Evolutionary conservation across 2,329 filamentous ascomycete genomes (phyloP), one percentile per base, ranked within the genome.

Genomic region (Alternaria arbusti): DNA sequence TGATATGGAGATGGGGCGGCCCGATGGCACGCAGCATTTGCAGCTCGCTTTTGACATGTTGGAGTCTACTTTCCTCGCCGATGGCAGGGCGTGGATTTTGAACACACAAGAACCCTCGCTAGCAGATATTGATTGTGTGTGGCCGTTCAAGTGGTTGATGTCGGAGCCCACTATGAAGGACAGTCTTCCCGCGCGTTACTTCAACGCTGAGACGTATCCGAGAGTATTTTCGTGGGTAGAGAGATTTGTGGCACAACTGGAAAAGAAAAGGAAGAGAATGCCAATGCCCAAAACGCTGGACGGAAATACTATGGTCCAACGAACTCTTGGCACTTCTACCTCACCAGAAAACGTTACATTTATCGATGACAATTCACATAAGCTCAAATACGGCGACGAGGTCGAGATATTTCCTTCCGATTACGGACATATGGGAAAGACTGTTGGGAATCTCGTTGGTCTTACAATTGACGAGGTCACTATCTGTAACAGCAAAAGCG

Each of bases 91-190:
- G 4, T 93, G 90, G 90, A 79, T 93, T 9, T 78, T 90, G 12
- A 83, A 81, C 11, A 86, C 84, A 1, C 72, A 83, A 3, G 76
- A 77, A 17, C 87, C 88, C 2, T 84, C 82, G 1, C 76, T 92
- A 65, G 89, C 87, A 5, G 91, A 94, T 75, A 88, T 93, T 63
- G 88, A 93, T 79, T 88, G 83, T 79, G 80, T 90, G 12, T 92
- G 88, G 89, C 84, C 86, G 0, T 85, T 93, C 67, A 85, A 90
- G 76, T 93, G 91, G 91, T 78, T 92, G 2, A 75, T 79, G 3
- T 80, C 78, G 28, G 74, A 78, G 43, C 64, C 59, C 3, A 55
- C 55, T 4, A 11, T 80, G 91, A 50, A 84, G 85, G 12, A 70
- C 9, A 85, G 86, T 13, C 82, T 92, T 40, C 85, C 87, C 1